Evolutionary conservation across 345 rosid species (phyloP).

Genomic region (Melaleuca alternifolia): DNA sequence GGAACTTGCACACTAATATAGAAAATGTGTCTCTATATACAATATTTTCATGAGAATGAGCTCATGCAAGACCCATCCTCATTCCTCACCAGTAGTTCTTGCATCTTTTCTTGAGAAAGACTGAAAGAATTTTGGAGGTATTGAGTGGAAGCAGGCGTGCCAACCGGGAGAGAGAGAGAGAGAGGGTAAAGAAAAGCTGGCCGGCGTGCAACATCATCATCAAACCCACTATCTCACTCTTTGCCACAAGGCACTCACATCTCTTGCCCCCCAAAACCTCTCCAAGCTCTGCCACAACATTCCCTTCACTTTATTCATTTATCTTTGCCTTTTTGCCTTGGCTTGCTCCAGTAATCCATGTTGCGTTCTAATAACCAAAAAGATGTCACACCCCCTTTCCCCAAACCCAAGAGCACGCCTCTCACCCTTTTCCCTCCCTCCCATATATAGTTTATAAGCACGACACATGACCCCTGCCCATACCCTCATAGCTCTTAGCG

Average conservation of each 20-base stretch:
- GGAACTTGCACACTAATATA: neutral
- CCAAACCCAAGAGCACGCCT: constrained; percentile 27
- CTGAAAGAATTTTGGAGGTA: constrained; percentile 8
- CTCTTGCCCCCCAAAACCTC: constrained; percentile 64
- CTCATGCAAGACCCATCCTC: neutral
- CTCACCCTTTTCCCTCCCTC: neutral
- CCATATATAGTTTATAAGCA: neutral
- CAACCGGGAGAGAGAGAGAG: constrained; percentile 16
- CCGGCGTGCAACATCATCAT: constrained; percentile 94
- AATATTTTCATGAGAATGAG: neutral
- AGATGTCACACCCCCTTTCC: constrained; percentile 1
- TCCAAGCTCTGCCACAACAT: constrained; percentile 60
- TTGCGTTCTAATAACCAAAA: constrained; percentile 3
- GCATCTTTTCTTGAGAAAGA: neutral
- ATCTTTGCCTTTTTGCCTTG: constrained; percentile 3
- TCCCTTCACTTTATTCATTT: constrained; percentile 3
- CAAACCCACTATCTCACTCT: constrained; percentile 26
- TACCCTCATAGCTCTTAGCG: neutral
- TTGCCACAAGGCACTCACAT: constrained; percentile 19
- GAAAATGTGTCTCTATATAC: neutral
- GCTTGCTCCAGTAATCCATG: constrained; percentile 5
- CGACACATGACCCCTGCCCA: neutral
- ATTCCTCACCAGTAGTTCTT: neutral
- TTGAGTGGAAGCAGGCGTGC: constrained; percentile 71
- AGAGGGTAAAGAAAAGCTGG: constrained; percentile 58